Evolutionary conservation across 2,329 filamentous ascomycete species (phyloP).

Genomic region (Achaetomium macrosporum): DNA sequence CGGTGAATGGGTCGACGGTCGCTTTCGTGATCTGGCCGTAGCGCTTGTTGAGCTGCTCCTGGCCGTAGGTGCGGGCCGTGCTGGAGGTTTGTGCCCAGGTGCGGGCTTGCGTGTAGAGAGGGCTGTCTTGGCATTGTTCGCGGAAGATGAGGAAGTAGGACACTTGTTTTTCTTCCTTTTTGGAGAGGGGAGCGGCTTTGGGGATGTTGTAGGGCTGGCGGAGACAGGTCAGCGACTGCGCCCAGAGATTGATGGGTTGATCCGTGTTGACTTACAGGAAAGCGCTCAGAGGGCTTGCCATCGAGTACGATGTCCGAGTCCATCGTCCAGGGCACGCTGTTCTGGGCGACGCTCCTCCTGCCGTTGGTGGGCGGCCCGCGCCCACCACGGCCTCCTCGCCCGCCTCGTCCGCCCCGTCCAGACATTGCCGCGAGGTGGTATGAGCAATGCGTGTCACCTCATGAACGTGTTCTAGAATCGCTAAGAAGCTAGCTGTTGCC

Average conservation of each 20-base stretch:
- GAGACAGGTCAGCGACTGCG: neutral
- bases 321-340: conserved; percentile 48
- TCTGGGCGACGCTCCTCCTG: conserved; percentile 39
- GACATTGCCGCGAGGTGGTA: conserved; percentile 37
- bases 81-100: conserved; percentile 25
- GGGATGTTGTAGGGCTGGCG: conserved; percentile 46
- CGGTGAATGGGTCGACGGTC: conserved; percentile 52
- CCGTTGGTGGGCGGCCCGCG: conserved; percentile 36
- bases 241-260: neutral
- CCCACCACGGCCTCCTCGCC: conserved; percentile 33
- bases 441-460: conserved; percentile 1
- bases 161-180: conserved; percentile 42
- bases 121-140: conserved; percentile 49
- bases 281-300: conserved; percentile 53
- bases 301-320: conserved; percentile 45
- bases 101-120: conserved; percentile 53
- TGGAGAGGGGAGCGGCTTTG: conserved; percentile 37
- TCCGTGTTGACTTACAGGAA: conserved; percentile 41
- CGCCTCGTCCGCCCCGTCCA: conserved; percentile 44
- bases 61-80: conserved; percentile 44
- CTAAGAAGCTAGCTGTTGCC: neutral
- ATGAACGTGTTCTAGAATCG: neutral
- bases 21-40: conserved; percentile 51
- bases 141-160: conserved; percentile 50
- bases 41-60: conserved; percentile 52